These are phyloP conservation scores for Globisporangium iwayamae DNA, from an alignment of 352 stramenopile species.

Conservation along the genomic window DNA sequence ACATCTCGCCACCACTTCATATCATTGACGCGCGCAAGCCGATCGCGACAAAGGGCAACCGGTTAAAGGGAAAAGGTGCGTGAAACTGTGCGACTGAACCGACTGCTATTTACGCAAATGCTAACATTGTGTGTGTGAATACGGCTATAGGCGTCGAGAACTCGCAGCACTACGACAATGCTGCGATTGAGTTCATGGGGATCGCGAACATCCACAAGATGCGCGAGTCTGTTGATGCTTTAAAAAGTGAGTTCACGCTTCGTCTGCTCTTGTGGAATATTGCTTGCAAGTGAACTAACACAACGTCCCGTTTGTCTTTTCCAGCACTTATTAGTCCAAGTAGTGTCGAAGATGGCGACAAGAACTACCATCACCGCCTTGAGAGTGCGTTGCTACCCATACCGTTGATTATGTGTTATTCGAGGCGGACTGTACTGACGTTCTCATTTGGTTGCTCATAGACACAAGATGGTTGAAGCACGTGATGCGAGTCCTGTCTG, in stretches of 20 bases:
- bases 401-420: not conserved
- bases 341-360: conserved; percentile 81
- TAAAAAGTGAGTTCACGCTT: conserved; percentile 52
- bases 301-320: conserved; percentile 12
- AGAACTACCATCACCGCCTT: conserved; percentile 85
- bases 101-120: not conserved
- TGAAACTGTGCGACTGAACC: not conserved
- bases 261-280: not conserved
- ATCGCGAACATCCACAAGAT: conserved; percentile 99
- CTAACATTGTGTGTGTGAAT: conserved; percentile 5
- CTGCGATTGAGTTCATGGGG: conserved; percentile 95
- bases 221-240: conserved; percentile 90
- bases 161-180: conserved; percentile 94
- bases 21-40: conserved; percentile 84
- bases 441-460: conserved; percentile 19
- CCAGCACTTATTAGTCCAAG: conserved; percentile 76
- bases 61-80: conserved; percentile 77
- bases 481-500: conserved; percentile 87
- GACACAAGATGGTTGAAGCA: conserved; percentile 97
- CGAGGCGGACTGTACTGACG: not conserved
- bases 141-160: conserved; percentile 90
- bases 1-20: conserved; percentile 67
- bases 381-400: conserved; percentile 49
- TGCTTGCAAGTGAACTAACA: not conserved
- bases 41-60: conserved; percentile 81